Evolutionary conservation across 1,139 yeast genomes (phyloP).

Genomic region (Meyerozyma athensensis): DNA sequence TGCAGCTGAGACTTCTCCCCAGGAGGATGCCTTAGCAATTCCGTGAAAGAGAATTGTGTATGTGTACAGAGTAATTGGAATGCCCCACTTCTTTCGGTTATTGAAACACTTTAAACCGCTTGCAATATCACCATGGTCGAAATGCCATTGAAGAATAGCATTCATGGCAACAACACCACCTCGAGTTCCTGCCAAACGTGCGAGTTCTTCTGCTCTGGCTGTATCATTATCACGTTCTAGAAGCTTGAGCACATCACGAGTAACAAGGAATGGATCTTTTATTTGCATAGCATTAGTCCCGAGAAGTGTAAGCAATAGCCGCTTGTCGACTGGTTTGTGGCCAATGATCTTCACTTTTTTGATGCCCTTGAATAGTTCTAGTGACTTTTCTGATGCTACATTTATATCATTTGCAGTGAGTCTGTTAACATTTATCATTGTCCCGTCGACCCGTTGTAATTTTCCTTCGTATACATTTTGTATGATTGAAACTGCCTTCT

Average conservation of each 20-base stretch:
- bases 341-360: slow-evolving; percentile 21
- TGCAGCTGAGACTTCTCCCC: slow-evolving; percentile 28
- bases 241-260: slow-evolving; percentile 47
- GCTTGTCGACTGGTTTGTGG: slow-evolving; percentile 32
- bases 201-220: slow-evolving; percentile 50
- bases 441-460: slow-evolving; percentile 19
- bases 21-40: slow-evolving; percentile 36
- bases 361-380: slow-evolving; percentile 27
- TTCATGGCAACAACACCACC: slow-evolving; percentile 62
- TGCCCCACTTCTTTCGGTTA: slow-evolving; percentile 58
- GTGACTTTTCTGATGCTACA: slow-evolving; percentile 18
- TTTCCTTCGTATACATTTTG: slow-evolving; percentile 19
- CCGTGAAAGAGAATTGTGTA: slow-evolving; percentile 57
- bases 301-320: slow-evolving; percentile 45
- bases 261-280: slow-evolving; percentile 51
- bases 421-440: slow-evolving; percentile 14
- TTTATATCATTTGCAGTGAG: slow-evolving; percentile 21
- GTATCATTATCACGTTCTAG: slow-evolving; percentile 41
- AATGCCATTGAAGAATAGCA: slow-evolving; percentile 45
- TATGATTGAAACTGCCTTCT: slow-evolving; percentile 21
- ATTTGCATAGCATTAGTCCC: slow-evolving; percentile 56
- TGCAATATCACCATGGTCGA: slow-evolving; percentile 35
- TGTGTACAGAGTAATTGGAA: slow-evolving; percentile 50
- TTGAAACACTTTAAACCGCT: slow-evolving; percentile 46
- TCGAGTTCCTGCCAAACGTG: slow-evolving; percentile 38